These are phyloP conservation scores for Umbelopsis sp. DNA, from an alignment of 192 early-diverging fungal genomes.

Conservation along the genomic window DNA sequence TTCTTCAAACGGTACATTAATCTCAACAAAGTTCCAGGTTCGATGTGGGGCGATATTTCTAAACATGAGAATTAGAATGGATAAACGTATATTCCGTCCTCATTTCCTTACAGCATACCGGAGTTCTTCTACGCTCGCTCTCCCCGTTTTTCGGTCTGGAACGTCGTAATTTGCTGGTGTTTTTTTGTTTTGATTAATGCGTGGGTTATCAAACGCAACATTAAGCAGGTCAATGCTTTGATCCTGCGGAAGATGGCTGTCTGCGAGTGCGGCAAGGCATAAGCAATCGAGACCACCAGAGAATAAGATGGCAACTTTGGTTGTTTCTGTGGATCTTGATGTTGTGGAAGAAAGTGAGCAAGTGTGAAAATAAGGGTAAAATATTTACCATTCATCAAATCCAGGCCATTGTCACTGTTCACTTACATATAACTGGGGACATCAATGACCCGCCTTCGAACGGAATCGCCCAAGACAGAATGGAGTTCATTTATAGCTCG, in stretches of 20 bases:
- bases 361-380: neutral
- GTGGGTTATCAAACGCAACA: conserved; percentile 94
- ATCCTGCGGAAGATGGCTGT: conserved; percentile 63
- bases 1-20: conserved; percentile 82
- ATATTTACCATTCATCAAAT: neutral
- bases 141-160: conserved; percentile 84
- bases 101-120: conserved; percentile 25
- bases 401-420: neutral
- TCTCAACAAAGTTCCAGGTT: conserved; percentile 87
- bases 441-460: conserved; percentile 46
- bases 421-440: conserved; percentile 48
- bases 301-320: conserved; percentile 81
- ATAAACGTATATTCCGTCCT: neutral
- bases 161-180: conserved; percentile 58
- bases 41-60: conserved; percentile 65
- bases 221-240: conserved; percentile 93
- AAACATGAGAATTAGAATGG: conserved; percentile 25
- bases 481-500: conserved; percentile 40
- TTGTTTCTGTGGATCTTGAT: conserved; percentile 31
- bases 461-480: conserved; percentile 46
- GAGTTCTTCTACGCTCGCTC: conserved; percentile 48
- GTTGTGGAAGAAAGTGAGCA: neutral
- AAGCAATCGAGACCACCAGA: conserved; percentile 97
- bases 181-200: conserved; percentile 53
- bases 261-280: conserved; percentile 79